Evolutionary conservation across 352 stramenopile species (phyloP).

Genomic region (Pythium aristosporum): DNA sequence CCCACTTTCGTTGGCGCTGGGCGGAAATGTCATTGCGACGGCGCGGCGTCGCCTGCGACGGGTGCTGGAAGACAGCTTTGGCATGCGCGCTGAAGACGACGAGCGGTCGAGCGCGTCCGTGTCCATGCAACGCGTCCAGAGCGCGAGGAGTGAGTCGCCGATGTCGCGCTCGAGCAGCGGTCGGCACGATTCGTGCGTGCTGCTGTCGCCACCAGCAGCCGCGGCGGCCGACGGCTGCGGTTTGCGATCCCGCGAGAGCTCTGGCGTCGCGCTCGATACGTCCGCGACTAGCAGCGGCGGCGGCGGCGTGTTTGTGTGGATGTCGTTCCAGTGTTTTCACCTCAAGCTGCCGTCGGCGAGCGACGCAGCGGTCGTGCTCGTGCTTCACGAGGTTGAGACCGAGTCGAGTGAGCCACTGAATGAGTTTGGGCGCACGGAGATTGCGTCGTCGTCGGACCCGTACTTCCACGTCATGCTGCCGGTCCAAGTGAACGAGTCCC

Average conservation of each 20-base stretch:
- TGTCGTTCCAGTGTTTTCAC: constrained; percentile 86
- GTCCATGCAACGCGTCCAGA: constrained; percentile 3
- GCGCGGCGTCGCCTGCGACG: constrained; percentile 41
- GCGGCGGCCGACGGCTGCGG: neutral
- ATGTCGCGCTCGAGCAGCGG: constrained; percentile 24
- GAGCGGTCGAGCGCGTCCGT: constrained; percentile 10
- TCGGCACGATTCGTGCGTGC: constrained; percentile 8
- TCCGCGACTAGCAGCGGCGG: too few relatives aligned
- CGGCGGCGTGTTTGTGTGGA: constrained; percentile 43
- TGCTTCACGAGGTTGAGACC: constrained; percentile 57
- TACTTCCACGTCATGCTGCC: constrained; percentile 78
- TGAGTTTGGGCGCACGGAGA: constrained; percentile 75
- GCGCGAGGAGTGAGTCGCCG: constrained; percentile 11
- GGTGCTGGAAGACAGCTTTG: constrained; percentile 33
- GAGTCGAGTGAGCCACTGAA: constrained; percentile 38
- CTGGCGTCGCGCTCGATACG: constrained; percentile 4
- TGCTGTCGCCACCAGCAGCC: neutral
- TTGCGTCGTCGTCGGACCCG: constrained; percentile 69
- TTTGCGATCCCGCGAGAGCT: constrained; percentile 18
- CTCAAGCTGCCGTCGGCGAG: constrained; percentile 66
- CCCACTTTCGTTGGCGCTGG: constrained; percentile 60
- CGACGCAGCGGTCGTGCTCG: constrained; percentile 59
- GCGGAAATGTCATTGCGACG: constrained; percentile 47
- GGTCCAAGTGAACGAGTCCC: constrained; percentile 51
- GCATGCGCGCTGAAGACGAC: constrained; percentile 27